Evolutionary conservation across 1,284 basidiomycete genomes (phyloP).

Genomic region (Cutaneotrichosporon sp.): DNA sequence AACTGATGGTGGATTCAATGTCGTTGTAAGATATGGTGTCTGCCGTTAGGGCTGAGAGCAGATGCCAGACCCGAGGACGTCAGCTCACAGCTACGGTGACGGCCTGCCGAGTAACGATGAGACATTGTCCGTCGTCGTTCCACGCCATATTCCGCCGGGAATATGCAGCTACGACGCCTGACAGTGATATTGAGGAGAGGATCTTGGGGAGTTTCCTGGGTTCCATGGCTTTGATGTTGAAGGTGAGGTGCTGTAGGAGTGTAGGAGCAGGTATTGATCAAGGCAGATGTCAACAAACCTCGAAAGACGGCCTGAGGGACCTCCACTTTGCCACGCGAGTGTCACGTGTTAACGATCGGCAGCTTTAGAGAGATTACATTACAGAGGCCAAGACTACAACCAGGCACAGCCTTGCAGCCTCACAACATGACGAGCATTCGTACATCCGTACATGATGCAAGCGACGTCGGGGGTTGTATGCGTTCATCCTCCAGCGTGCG

Average conservation of each 20-base stretch:
- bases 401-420: too few relatives aligned
- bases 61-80: too few relatives aligned
- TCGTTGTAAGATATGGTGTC: constrained; percentile 35
- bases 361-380: too few relatives aligned
- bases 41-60: constrained; percentile 4
- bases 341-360: too few relatives aligned
- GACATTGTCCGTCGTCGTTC: constrained; percentile 42
- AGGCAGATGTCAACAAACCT: too few relatives aligned
- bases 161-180: not conserved
- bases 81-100: constrained; percentile 25
- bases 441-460: too few relatives aligned
- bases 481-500: too few relatives aligned
- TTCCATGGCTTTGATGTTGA: not conserved
- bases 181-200: constrained; percentile 5
- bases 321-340: too few relatives aligned
- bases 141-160: constrained; percentile 22
- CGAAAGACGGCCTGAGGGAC: too few relatives aligned
- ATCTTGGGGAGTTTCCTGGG: constrained; percentile 6
- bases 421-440: too few relatives aligned
- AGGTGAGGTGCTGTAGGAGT: not conserved
- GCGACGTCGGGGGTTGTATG: too few relatives aligned
- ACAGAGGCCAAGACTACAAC: too few relatives aligned
- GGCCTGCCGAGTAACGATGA: constrained; percentile 25
- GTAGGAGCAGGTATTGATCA: not conserved
- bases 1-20: constrained; percentile 25